Percentiles rank a stretch among this genome's conserved stretches.
Conservation (phyloP, 139 green algal species). For the Eudorina sp. region DNA sequence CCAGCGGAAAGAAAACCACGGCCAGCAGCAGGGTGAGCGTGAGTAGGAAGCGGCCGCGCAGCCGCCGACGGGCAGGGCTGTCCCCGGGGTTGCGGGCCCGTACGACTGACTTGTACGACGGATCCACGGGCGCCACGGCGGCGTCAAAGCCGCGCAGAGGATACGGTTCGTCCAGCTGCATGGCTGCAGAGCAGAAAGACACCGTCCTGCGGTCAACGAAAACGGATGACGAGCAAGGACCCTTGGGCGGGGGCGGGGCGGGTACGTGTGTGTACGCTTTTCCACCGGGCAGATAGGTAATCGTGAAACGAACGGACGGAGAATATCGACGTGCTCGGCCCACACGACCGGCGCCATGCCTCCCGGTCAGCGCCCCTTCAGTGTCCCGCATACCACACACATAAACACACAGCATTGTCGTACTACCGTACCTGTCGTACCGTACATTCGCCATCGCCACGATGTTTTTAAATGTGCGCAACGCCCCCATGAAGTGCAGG, state of each 20-base stretch:
- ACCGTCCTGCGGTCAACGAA: neutral
- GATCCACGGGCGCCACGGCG: neutral
- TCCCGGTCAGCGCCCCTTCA: too few species aligned
- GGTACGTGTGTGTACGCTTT: too few species aligned
- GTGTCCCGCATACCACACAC: neutral
- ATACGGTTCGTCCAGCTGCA: slow-evolving; percentile 13
- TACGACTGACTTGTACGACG: neutral
- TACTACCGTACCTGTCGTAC: neutral
- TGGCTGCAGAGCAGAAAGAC: neutral
- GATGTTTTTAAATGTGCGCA: neutral
- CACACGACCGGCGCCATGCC: too few species aligned
- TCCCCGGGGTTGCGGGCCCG: neutral
- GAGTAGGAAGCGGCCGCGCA: neutral
- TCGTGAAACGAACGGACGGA: too few species aligned
- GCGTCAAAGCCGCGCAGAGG: neutral
- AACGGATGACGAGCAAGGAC: neutral
- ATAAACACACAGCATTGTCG: too few species aligned
- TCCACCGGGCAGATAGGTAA: too few species aligned
- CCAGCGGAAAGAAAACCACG: neutral
- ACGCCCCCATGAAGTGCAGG: neutral
- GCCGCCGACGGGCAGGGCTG: neutral
- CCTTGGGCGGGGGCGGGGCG: too few species aligned
- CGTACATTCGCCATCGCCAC: slow-evolving; percentile 1
- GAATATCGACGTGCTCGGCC: too few species aligned
- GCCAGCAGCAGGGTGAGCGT: neutral